Conservation (phyloP, 108 stramenopile genomes). For the Cafeteria roenbergensis region DNA sequence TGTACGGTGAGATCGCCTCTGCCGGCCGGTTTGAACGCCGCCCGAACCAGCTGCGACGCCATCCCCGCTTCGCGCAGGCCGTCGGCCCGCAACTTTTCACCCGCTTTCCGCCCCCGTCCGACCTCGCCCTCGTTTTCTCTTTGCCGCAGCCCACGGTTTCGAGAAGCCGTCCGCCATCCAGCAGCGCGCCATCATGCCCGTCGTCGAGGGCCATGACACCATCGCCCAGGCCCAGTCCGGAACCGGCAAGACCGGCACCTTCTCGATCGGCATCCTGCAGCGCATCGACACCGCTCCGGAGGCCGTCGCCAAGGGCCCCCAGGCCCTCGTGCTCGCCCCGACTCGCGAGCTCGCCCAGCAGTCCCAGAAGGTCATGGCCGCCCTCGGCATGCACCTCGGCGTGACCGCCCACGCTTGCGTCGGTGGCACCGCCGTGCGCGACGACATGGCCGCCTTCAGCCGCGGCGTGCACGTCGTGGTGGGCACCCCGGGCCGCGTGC, state of each 20-base stretch:
- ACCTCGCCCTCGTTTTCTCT: no score
- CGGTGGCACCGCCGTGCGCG: slow-evolving; percentile 97
- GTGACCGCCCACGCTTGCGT: slow-evolving; percentile 92
- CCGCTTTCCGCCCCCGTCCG: no score
- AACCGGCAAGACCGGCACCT: slow-evolving; percentile 18
- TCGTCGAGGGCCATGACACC: slow-evolving; percentile 45
- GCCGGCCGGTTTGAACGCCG: no score
- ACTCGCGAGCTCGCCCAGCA: slow-evolving; percentile 98
- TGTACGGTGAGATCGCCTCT: no score
- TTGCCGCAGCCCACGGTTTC: slow-evolving; percentile 38
- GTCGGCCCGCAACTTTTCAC: no score
- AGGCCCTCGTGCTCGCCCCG: slow-evolving; percentile 91
- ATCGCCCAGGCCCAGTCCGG: slow-evolving; percentile 59
- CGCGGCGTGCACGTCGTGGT: slow-evolving; percentile 93
- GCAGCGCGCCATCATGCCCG: slow-evolving; percentile 51
- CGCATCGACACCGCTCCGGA: slow-evolving; percentile 79
- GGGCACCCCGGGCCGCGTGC: slow-evolving; percentile 97
- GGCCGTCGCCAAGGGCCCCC: slow-evolving; percentile 66
- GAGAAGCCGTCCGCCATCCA: slow-evolving; percentile 59
- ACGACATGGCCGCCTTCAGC: slow-evolving; percentile 93
- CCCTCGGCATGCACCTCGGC: slow-evolving; percentile 94
- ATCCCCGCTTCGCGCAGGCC: no score
- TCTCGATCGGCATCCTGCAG: slow-evolving; percentile 37
- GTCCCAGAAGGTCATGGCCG: slow-evolving; percentile 93
- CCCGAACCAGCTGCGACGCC: no score